A percentile compares a stretch with the other conserved stretches of the same genome.
phyloP scores from a whole-genome alignment of 768 basidiomycete genomes.

The Ephemerocybe angulata region DNA sequence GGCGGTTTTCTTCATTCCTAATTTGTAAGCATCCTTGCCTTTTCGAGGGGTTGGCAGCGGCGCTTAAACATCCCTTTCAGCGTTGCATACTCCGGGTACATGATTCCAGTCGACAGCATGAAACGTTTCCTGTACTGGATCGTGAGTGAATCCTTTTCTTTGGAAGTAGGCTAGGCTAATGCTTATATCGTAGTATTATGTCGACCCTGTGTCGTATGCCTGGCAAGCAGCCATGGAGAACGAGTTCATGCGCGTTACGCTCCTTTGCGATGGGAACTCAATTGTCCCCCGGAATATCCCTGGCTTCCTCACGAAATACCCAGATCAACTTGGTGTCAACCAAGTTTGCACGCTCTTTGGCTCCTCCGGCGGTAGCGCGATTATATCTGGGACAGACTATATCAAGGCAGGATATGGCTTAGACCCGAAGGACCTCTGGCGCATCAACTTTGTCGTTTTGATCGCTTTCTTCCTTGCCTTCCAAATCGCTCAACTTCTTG shows the following conservation, averaged over 20 bases:
- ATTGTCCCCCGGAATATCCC: conserved; percentile 63
- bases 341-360: conserved; percentile 80
- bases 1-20: conserved; percentile 69
- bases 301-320: conserved; percentile 51
- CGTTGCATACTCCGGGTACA: conserved; percentile 67
- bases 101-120: conserved; percentile 65
- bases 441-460: conserved; percentile 65
- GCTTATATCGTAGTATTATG: conserved; percentile 50
- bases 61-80: conserved; percentile 16
- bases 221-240: conserved; percentile 83
- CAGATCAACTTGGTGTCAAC: conserved; percentile 53
- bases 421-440: conserved; percentile 53
- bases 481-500: conserved; percentile 62
- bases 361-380: conserved; percentile 49
- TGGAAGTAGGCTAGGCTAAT: neutral
- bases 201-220: conserved; percentile 75
- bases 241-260: conserved; percentile 70
- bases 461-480: conserved; percentile 70
- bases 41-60: neutral
- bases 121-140: conserved; percentile 87
- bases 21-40: conserved; percentile 41
- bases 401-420: conserved; percentile 53
- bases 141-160: conserved; percentile 33
- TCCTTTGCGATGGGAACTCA: conserved; percentile 62
- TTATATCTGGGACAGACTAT: conserved; percentile 61